Base-by-base conservation (phyloP, 495 filamentous ascomycete species). In the Letharia columbiana region DNA sequence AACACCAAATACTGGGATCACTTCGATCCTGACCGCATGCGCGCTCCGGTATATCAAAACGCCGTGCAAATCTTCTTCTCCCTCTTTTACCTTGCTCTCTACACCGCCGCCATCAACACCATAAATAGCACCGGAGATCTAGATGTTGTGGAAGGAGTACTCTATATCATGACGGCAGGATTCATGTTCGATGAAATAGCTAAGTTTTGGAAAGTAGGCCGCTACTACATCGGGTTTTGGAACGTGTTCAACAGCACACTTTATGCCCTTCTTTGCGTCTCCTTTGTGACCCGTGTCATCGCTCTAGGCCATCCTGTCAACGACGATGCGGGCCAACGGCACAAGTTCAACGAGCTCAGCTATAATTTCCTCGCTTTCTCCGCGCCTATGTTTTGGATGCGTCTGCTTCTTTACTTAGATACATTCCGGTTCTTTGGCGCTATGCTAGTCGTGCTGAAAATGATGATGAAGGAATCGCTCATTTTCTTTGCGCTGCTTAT, bases 391-490 rank as follows among this genome's bases (percentile, higher is more conserved):
- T 96, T 98, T 75, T 98, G 94, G 94, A 86, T 87, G 71, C 90
- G 94, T 20, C 83, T 98, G 71, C 81, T 98, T 66, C 85, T 98
- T 11, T 98, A 96, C 73, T 82, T 98, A 12, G 94, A 98, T 78
- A 88, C 86, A 1, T 91, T 94, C 78, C 88, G 89, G 66, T 98
- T 98, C 81, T 98, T 98, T 69, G 94, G 94, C 54, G 91, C 91
- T 61, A 98, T 98, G 95, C 82, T 98, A 44, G 92, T 98, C 11
- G 90, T 98, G 7, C 78, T 98, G 44, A 92, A 96, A 71, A 92
- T 98, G 61, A 98, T 98, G 95, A 98, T 98, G 94, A 91, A 92
- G 71, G 94, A 98, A 73, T 95, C 90, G 64, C 77, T 98, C 63
- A 97, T 98, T 68, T 98, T 98, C 81, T 98, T 98, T 71, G 90